Conservation (phyloP, 139 green algal genomes). For the Asterochloris erici region DNA sequence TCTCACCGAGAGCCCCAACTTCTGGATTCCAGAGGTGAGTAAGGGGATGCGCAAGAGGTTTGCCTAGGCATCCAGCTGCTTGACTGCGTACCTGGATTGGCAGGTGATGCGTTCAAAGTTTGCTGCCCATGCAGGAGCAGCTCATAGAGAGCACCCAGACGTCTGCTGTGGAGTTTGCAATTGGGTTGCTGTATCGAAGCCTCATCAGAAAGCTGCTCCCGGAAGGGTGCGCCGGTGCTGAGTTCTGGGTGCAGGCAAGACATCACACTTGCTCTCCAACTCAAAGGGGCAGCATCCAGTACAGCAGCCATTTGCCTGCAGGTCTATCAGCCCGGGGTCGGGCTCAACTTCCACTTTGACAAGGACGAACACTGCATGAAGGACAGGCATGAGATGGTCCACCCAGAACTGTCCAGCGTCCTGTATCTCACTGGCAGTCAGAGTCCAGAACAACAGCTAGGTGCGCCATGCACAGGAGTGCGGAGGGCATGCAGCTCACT, state of each 20-base stretch:
- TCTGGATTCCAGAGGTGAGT: constrained; percentile 3
- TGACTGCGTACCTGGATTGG: no score
- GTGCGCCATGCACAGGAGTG: background rate
- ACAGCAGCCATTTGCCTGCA: background rate
- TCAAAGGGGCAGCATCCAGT: no score
- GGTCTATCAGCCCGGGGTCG: constrained; percentile 53
- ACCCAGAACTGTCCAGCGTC: constrained; percentile 53
- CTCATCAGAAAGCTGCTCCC: constrained; percentile 1
- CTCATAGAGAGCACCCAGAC: background rate
- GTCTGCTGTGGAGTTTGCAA: background rate
- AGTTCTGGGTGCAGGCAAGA: constrained; percentile 61
- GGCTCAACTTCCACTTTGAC: constrained; percentile 73
- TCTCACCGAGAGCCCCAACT: background rate
- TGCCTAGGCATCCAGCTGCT: background rate
- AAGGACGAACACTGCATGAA: constrained; percentile 64
- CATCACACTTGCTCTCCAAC: background rate
- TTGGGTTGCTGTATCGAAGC: background rate
- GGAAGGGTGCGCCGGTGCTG: constrained; percentile 33
- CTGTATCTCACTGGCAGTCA: constrained; percentile 47
- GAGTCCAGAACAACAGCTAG: background rate
- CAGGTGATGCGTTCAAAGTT: background rate
- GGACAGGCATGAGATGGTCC: constrained; percentile 33
- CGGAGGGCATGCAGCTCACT: background rate
- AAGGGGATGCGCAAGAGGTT: no score
- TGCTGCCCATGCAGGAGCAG: background rate